Evolutionary conservation across 352 stramenopile species (phyloP).

Genomic region (Labyrinthula sp.): DNA sequence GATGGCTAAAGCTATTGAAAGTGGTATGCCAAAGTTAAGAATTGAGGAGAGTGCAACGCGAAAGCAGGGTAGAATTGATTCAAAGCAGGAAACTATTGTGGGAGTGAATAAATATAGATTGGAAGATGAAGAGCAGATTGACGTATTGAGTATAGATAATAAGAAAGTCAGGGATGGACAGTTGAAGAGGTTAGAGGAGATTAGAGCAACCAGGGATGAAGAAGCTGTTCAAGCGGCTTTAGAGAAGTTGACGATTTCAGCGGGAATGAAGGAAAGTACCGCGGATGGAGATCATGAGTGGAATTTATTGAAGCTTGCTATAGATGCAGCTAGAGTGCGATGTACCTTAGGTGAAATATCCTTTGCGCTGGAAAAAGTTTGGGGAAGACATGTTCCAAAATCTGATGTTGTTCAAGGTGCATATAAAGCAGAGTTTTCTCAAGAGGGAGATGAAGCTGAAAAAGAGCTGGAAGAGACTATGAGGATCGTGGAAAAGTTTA

Average conservation of each 20-base stretch:
- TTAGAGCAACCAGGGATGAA: conserved; percentile 60
- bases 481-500: conserved; percentile 68
- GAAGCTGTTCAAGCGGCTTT: conserved; percentile 45
- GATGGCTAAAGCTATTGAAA: conserved; percentile 88
- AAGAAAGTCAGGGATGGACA: conserved; percentile 62
- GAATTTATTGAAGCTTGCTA: conserved; percentile 74
- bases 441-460: conserved; percentile 36
- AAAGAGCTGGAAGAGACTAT: conserved; percentile 57
- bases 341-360: conserved; percentile 87
- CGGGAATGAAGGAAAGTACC: conserved; percentile 45
- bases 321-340: conserved; percentile 60
- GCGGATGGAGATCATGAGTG: conserved; percentile 55
- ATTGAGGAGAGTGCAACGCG: conserved; percentile 87
- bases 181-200: conserved; percentile 52
- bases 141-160: conserved; percentile 78
- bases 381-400: conserved; percentile 66
- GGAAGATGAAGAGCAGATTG: conserved; percentile 55
- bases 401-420: conserved; percentile 52
- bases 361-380: conserved; percentile 67
- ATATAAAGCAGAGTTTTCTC: conserved; percentile 47
- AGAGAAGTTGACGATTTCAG: conserved; percentile 39
- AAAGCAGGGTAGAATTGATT: conserved; percentile 82
- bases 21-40: conserved; percentile 75
- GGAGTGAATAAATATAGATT: conserved; percentile 88
- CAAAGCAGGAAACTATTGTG: conserved; percentile 71